These are phyloP conservation scores for Puccinia novopanici DNA, from an alignment of 1,284 basidiomycete species.

Conservation along the genomic window DNA sequence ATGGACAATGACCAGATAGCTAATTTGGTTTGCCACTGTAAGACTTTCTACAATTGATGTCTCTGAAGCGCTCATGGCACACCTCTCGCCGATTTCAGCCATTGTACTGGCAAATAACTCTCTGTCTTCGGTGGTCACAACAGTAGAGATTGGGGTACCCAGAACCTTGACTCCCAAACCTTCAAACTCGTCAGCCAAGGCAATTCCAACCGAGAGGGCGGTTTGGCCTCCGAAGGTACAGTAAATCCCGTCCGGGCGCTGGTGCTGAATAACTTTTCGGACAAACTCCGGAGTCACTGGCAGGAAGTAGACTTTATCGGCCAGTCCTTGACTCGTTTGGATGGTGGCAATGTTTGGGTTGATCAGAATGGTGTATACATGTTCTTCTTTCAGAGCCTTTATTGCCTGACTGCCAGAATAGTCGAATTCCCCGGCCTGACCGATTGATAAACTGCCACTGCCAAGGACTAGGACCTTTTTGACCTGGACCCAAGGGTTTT, in stretches of 20 bases:
- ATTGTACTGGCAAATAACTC: constrained; percentile 93
- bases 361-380: constrained; percentile 96
- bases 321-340: constrained; percentile 92
- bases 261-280: constrained; percentile 94
- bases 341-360: constrained; percentile 99
- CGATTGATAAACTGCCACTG: constrained; percentile 96
- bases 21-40: constrained; percentile 78
- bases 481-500: constrained; percentile 73
- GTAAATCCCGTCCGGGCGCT: constrained; percentile 98
- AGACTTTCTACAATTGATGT: constrained; percentile 78
- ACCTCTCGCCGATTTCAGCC: constrained; percentile 93
- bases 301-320: constrained; percentile 98
- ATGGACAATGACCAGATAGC: constrained; percentile 95
- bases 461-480: constrained; percentile 95
- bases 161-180: constrained; percentile 80
- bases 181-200: constrained; percentile 93
- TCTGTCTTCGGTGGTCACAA: constrained; percentile 95
- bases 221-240: constrained; percentile 98
- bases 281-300: constrained; percentile 98
- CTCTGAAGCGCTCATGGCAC: constrained; percentile 82
- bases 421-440: constrained; percentile 98
- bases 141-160: constrained; percentile 94
- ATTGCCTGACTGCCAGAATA: constrained; percentile 99
- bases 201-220: constrained; percentile 93
- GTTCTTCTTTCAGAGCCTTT: constrained; percentile 97